phyloP scores from a whole-genome alignment of 176 grass and related monocot species.

The Stipa capillata region DNA sequence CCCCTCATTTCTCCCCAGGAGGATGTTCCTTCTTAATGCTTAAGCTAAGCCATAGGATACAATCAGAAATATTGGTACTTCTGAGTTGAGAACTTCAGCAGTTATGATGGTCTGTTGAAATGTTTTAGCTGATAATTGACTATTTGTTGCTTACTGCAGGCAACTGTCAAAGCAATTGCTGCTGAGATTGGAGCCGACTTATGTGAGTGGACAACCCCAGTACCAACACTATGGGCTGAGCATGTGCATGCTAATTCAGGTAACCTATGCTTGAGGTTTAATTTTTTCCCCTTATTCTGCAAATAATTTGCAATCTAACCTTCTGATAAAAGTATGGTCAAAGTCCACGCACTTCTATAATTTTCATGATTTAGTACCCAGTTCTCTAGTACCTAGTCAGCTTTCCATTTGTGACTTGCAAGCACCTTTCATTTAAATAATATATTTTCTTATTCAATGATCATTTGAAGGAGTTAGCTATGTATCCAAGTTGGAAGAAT shows the following conservation, averaged over 20 bases:
- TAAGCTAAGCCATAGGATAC: neutral
- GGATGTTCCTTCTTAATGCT: slow-evolving; percentile 2
- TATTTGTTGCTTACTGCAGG: slow-evolving; percentile 38
- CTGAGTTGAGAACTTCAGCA: neutral
- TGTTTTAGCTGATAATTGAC: slow-evolving; percentile 8
- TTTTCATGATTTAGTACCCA: neutral
- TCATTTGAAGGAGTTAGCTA: slow-evolving; percentile 59
- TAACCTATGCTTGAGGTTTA: slow-evolving; percentile 16
- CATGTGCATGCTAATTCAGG: slow-evolving; percentile 83
- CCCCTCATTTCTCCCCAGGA: neutral
- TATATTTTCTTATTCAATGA: slow-evolving; percentile 13
- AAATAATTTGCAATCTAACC: neutral
- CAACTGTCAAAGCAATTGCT: slow-evolving; percentile 66
- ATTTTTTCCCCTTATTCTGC: neutral
- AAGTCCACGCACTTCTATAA: neutral
- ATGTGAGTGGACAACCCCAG: slow-evolving; percentile 88
- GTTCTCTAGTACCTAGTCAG: neutral
- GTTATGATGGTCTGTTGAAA: slow-evolving; percentile 8
- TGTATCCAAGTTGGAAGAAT: slow-evolving; percentile 95
- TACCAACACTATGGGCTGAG: slow-evolving; percentile 88
- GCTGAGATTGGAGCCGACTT: slow-evolving; percentile 55
- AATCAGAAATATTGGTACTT: neutral
- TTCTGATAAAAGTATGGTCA: neutral
- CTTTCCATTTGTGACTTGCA: neutral
- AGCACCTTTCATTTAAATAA: slow-evolving; percentile 5